A percentile compares a stretch with the other conserved stretches of the same genome.
Conservation (phyloP, 352 stramenopile species). For the Globisporangium camurandrum region DNA sequence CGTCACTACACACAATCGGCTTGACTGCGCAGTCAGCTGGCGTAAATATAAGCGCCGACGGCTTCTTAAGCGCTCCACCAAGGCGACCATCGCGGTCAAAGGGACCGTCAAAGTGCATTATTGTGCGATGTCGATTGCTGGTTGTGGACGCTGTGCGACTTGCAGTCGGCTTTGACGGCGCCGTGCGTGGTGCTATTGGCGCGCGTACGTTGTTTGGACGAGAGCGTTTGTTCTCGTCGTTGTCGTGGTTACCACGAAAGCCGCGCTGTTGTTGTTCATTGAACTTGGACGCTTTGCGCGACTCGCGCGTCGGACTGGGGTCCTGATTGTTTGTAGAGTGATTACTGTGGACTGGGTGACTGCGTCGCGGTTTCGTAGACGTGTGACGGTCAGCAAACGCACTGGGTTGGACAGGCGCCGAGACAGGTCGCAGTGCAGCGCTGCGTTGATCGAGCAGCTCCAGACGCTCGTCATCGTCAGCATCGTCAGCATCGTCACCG, state of each 20-base stretch:
- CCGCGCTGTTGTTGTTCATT: no score
- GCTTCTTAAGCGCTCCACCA: constrained; percentile 29
- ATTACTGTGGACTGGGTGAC: no score
- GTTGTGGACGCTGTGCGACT: not conserved
- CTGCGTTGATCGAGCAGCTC: not conserved
- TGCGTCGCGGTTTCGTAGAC: not conserved
- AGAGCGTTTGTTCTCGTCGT: no score
- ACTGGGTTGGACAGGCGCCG: constrained; percentile 10
- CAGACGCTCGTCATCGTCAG: constrained; percentile 1
- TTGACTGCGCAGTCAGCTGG: constrained; percentile 47
- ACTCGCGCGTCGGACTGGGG: no score
- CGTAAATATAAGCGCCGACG: constrained; percentile 54
- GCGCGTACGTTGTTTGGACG: no score
- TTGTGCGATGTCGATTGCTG: not conserved
- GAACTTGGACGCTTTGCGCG: no score
- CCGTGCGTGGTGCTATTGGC: no score
- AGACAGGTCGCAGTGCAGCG: constrained; percentile 11
- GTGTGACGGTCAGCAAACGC: not conserved
- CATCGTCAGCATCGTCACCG: constrained; percentile 3
- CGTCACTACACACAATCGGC: constrained; percentile 47
- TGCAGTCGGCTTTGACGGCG: not conserved
- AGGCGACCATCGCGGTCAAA: constrained; percentile 25
- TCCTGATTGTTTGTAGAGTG: no score
- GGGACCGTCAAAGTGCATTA: constrained; percentile 15
- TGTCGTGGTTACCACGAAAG: no score